A percentile compares a stretch with the other conserved stretches of the same genome.
These are phyloP conservation scores for Elaeis guineensis DNA, from an alignment of 176 grass and related monocot genomes.

Conservation along the genomic window DNA sequence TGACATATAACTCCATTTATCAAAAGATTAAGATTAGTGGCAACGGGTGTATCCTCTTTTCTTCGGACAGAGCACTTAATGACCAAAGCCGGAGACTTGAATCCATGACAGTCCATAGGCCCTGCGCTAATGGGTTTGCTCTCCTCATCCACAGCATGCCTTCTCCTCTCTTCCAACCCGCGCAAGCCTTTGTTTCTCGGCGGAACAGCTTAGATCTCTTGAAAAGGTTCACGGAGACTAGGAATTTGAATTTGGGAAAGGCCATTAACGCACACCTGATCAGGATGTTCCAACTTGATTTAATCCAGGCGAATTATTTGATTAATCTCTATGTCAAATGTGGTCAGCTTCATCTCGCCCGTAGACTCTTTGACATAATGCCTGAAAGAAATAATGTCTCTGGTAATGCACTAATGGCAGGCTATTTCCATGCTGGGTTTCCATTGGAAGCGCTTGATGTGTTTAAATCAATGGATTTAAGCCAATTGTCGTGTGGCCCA, in stretches of 20 bases:
- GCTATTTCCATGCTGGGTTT: conserved; percentile 42
- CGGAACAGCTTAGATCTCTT: background rate
- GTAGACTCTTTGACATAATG: conserved; percentile 52
- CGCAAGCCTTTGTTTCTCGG: background rate
- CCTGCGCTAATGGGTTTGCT: no score
- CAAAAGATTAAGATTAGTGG: no score
- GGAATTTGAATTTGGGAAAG: conserved; percentile 25
- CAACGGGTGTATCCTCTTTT: no score
- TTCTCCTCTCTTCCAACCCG: background rate
- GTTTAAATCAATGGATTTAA: conserved; percentile 34
- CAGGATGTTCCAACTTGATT: conserved; percentile 24
- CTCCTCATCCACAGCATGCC: background rate
- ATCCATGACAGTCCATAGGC: no score
- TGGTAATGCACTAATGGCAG: conserved; percentile 45
- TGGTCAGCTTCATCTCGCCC: conserved; percentile 29
- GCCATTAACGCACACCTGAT: conserved; percentile 36
- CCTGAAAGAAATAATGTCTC: conserved; percentile 45
- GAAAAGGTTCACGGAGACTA: conserved; percentile 14
- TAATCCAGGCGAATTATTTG: conserved; percentile 51
- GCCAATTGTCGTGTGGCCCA: background rate
- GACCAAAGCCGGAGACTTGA: no score
- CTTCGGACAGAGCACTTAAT: no score
- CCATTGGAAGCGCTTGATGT: conserved; percentile 33
- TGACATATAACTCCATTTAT: no score
- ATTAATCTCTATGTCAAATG: conserved; percentile 44